Evolutionary conservation across 331 rosid genomes (phyloP).

Genomic region (Stylosanthes scabra): DNA sequence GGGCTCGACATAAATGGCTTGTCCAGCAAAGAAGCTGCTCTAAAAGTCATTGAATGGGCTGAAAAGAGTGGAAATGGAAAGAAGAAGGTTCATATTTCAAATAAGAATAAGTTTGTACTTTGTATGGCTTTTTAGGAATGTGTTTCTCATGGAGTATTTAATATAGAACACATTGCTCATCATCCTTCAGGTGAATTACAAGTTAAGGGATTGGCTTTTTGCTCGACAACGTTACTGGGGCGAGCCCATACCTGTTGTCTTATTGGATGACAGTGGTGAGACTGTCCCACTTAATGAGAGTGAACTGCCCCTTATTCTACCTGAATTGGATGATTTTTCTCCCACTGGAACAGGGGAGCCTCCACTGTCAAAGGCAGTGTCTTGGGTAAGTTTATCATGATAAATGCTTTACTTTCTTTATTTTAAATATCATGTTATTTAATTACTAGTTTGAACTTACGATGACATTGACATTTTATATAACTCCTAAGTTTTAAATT

Average conservation of each 20-base stretch:
- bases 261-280: conserved; percentile 76
- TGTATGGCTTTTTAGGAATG: conserved; percentile 17
- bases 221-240: conserved; percentile 99
- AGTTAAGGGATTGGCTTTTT: conserved; percentile 99
- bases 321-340: conserved; percentile 96
- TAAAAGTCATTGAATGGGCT: conserved; percentile 86
- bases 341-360: conserved; percentile 98
- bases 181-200: conserved; percentile 79
- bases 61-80: conserved; percentile 84
- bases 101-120: conserved; percentile 29
- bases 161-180: conserved; percentile 38
- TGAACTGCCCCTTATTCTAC: conserved; percentile 87
- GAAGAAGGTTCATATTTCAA: conserved; percentile 66
- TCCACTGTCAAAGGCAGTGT: conserved; percentile 83
- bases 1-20: conserved; percentile 86
- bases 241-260: conserved; percentile 96
- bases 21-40: conserved; percentile 77
- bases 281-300: conserved; percentile 72
- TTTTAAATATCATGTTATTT: conserved; percentile 28
- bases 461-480: conserved; percentile 14
- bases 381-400: conserved; percentile 67
- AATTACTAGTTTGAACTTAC: conserved; percentile 3
- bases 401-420: conserved; percentile 27
- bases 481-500: conserved; percentile 2
- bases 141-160: conserved; percentile 19